Conservation (phyloP, 2,329 filamentous ascomycete species). For the Lomentospora prolificans region DNA sequence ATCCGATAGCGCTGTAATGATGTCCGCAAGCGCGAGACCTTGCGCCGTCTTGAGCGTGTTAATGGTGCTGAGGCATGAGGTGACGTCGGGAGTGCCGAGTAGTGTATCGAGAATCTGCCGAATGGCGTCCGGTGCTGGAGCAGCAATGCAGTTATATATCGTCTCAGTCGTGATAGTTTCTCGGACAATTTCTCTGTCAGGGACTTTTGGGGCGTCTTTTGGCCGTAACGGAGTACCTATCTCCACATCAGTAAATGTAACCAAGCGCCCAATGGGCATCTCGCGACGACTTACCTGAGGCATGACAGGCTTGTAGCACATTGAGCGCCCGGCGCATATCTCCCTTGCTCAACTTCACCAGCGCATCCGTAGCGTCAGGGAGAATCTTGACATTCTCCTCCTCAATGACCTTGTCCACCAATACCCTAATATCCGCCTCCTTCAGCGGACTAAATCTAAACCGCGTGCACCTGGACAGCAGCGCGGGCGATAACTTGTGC, state of each 20-base stretch:
- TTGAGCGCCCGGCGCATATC: slow-evolving; percentile 95
- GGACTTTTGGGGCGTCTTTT: slow-evolving; percentile 48
- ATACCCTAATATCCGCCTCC: slow-evolving; percentile 69
- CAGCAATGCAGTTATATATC: slow-evolving; percentile 96
- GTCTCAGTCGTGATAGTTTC: slow-evolving; percentile 80
- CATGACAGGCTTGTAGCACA: slow-evolving; percentile 92
- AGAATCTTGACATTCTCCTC: slow-evolving; percentile 81
- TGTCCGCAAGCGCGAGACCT: slow-evolving; percentile 86
- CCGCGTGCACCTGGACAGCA: slow-evolving; percentile 85
- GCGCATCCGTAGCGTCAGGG: slow-evolving; percentile 66
- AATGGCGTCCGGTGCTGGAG: slow-evolving; percentile 84
- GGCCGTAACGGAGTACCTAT: slow-evolving; percentile 57
- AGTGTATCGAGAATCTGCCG: slow-evolving; percentile 75
- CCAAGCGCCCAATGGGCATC: background rate
- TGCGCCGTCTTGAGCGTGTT: slow-evolving; percentile 78
- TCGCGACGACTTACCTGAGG: slow-evolving; percentile 57
- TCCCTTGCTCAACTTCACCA: slow-evolving; percentile 82
- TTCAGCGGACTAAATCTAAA: slow-evolving; percentile 94
- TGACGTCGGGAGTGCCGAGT: slow-evolving; percentile 76
- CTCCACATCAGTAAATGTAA: background rate
- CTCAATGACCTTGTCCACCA: slow-evolving; percentile 84
- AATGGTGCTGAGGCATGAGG: slow-evolving; percentile 77
- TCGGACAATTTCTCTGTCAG: slow-evolving; percentile 56
- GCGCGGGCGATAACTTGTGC: slow-evolving; percentile 88
- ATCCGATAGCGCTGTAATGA: slow-evolving; percentile 77